Evolutionary conservation across 805 yeast genomes (phyloP), one percentile per base, ranked within the genome.

Genomic region (Kodamaea kakaduensis): DNA sequence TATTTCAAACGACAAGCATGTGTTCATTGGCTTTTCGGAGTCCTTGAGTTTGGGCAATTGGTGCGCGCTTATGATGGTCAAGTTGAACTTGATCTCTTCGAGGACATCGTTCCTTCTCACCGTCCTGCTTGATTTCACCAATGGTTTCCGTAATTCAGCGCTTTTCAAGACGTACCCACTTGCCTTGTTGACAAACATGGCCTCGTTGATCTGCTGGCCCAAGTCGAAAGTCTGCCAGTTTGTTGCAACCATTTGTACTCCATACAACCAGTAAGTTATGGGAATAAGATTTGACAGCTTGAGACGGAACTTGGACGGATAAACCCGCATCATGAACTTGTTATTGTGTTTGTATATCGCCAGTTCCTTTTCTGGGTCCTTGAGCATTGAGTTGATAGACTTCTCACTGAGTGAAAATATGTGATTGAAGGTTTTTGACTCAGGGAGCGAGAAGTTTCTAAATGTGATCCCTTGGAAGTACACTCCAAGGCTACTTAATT

Each of bases 141-240:
- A 34, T 18, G 69, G 64, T 24, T 48, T 54, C 25, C 74, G 49
- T 9, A 81, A 51, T 21, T 54, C 53, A 3, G 42, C 44, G 0
- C 97, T 96, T 50, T 93, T 93, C 31, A 85, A 60, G 6, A 83
- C 77, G 52, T 86, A 93, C 0, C 99, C 99, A 18, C 33, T 29
- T 0, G 72, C 62, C 29, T 66, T 71, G 9, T 70, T 64, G 0
- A 75, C 73, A 56, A 90, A 87, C 73, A 88, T 62, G 3, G 96
- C 85, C 43, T 84, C 84, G 54, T 88, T 89, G 8, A 93, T 50
- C 52, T 88, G 96, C 52, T 89, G 90, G 0, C 97, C 96, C 12
- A 78, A 40, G 52, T 93, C 98, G 53, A 77, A 81, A 0, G 93
- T 81, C 58, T 90, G 98, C 97, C 97, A 90, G 53, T 90, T 93